Conservation (phyloP, 495 filamentous ascomycete species). For the Usnea hakonensis region DNA sequence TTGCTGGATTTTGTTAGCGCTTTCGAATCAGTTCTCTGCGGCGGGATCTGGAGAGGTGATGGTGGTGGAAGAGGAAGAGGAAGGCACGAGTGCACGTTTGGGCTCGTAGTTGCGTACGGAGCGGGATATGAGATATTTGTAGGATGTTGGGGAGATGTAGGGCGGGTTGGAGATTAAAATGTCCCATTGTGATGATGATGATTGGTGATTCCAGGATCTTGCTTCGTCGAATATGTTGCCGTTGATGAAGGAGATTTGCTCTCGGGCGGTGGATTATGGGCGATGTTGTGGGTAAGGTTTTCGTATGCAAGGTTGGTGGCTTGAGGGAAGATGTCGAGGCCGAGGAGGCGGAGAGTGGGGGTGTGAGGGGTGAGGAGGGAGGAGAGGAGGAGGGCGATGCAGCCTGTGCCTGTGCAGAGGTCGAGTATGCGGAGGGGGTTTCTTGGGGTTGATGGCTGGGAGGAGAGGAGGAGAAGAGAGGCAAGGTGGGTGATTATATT, state of each 20-base stretch:
- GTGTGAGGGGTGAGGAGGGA: conserved; percentile 40
- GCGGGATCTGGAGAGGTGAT: neutral
- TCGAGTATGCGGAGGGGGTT: conserved; percentile 58
- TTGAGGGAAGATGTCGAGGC: conserved; percentile 33
- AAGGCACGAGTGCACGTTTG: conserved; percentile 64
- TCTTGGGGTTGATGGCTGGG: conserved; percentile 3
- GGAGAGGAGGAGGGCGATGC: conserved; percentile 70
- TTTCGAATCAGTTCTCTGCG: no score
- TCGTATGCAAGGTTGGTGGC: conserved; percentile 54
- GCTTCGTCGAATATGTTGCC: conserved; percentile 47
- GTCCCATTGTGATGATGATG: conserved; percentile 47
- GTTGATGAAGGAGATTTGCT: conserved; percentile 42
- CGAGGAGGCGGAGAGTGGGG: conserved; percentile 31
- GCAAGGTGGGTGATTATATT: conserved; percentile 54
- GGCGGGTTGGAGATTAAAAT: conserved; percentile 86
- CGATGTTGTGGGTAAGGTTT: no score
- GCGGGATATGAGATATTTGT: conserved; percentile 51
- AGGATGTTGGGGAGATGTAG: conserved; percentile 64
- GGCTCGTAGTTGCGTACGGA: conserved; percentile 80
- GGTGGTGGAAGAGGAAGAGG: no score
- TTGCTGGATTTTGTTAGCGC: conserved; percentile 9
- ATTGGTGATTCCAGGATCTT: neutral
- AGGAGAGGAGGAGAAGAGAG: conserved; percentile 31
- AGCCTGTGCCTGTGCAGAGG: conserved; percentile 84
- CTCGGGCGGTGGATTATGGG: conserved; percentile 25